A percentile compares a stretch with the other conserved stretches of the same genome.
phyloP scores from a whole-genome alignment of 345 rosid species.

The Tarenaya hassleriana region DNA sequence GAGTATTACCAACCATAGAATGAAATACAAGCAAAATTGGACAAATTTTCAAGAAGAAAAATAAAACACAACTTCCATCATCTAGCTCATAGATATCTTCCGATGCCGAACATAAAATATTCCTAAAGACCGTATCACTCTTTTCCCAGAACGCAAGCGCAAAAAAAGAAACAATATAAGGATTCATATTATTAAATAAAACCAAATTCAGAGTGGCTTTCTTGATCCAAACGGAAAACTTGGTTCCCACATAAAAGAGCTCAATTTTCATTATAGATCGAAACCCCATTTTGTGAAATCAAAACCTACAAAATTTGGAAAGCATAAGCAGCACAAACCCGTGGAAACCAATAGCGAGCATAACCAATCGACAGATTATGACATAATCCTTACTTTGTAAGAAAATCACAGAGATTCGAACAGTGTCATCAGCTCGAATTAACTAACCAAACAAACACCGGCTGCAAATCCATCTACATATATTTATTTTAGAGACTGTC shows the following conservation, averaged over 20 bases:
- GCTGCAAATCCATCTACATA: not conserved
- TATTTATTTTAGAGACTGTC: not conserved
- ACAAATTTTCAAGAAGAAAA: not conserved
- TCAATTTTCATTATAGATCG: too few relatives aligned
- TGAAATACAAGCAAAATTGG: not conserved
- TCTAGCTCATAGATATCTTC: not conserved
- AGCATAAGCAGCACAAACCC: too few relatives aligned
- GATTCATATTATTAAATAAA: not conserved
- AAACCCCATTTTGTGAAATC: too few relatives aligned
- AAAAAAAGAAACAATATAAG: not conserved
- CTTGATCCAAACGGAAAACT: not conserved
- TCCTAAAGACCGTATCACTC: not conserved
- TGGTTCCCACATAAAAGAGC: slow-evolving; percentile 1
- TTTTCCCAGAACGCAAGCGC: not conserved
- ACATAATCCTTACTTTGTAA: too few relatives aligned
- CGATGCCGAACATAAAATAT: not conserved
- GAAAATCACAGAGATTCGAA: not conserved
- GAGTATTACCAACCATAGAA: not conserved
- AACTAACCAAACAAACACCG: not conserved
- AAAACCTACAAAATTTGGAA: too few relatives aligned
- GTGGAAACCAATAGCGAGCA: too few relatives aligned
- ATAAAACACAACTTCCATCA: not conserved
- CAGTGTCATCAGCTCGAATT: not conserved
- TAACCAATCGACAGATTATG: too few relatives aligned
- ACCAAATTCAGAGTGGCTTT: not conserved